Conservation (phyloP, 768 basidiomycete species). For the Tephrocybe sp. region DNA sequence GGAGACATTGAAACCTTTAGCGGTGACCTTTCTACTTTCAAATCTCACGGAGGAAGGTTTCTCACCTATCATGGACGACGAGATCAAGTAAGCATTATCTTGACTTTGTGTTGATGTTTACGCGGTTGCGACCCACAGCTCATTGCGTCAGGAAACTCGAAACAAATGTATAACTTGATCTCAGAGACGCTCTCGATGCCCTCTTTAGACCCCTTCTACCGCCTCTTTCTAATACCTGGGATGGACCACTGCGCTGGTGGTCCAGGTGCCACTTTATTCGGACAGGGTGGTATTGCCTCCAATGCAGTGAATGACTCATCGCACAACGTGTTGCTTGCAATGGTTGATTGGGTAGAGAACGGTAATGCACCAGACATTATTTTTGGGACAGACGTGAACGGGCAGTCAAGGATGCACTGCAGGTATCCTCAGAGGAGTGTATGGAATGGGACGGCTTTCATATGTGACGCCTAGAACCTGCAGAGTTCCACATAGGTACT, state of each 20-base stretch:
- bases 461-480: not conserved
- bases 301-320: constrained; percentile 8
- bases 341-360: constrained; percentile 14
- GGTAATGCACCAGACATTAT: constrained; percentile 10
- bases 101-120: no score
- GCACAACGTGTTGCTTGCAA: constrained; percentile 9
- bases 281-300: constrained; percentile 2
- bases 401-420: constrained; percentile 6
- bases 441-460: not conserved
- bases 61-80: constrained; percentile 14
- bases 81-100: constrained; percentile 4
- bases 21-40: constrained; percentile 9
- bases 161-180: constrained; percentile 9
- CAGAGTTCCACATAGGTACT: no score
- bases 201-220: constrained; percentile 10
- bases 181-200: constrained; percentile 5
- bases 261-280: constrained; percentile 10
- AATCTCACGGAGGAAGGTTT: constrained; percentile 11
- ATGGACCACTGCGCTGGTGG: constrained; percentile 13
- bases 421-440: constrained; percentile 12
- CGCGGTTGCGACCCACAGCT: not conserved
- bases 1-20: constrained; percentile 9
- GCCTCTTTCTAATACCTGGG: constrained; percentile 12
- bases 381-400: not conserved
- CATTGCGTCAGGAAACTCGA: constrained; percentile 13